Base-by-base conservation (phyloP, 1,284 basidiomycete species). In the Apiotrichum porosum region DNA sequence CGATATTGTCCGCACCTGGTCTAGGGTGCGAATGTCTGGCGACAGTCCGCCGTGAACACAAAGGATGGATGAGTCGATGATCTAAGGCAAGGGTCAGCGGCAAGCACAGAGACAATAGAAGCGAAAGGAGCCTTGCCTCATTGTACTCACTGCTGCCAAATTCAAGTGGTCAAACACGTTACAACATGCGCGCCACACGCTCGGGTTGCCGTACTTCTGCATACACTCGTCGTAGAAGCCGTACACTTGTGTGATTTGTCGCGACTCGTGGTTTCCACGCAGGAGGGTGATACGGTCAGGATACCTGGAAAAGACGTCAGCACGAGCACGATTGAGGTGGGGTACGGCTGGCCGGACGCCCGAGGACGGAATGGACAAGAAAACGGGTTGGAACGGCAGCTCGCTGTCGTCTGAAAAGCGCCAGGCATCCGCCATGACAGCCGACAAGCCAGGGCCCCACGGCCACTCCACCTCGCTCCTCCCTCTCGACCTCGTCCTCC, bases 211-310 rank as follows among this genome's bases (percentile, higher is more conserved):
- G 69, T 95, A 97, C 71, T 95, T 97, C 72, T 90, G 86, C 73
- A 93, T 91, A 64, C 92, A 95, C 73, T 97, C 92, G 67, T 95
- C 92, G 68, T 97, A 97, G 73, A 97, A 97, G 14, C 93, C 93
- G 58, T 97, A 97, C 2, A 97, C 93, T 66, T 97, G 93, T 1
- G 94, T 97, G 62, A 97, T 97, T 69, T 97, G 93, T 58, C 94
- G 78, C 62, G 85, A 88, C 72, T 97, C 94, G 68, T 97, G 94
- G 72, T 97, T 97, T 37, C 93, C 93, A 51, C 93, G 79, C 12
- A 97, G 77, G 4, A 97, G 75, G 0, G 90, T 95, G 49, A 97
- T 85, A 60, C 84, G 83, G 70, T 95, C 89, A 8, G 93, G 93
- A 74, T 93, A 94, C 67, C 88, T 51, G 44, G 8, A 12, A 10